These are phyloP conservation scores for Mucor lusitanicus DNA, from an alignment of 371 early-diverging fungal genomes.

Conservation along the genomic window DNA sequence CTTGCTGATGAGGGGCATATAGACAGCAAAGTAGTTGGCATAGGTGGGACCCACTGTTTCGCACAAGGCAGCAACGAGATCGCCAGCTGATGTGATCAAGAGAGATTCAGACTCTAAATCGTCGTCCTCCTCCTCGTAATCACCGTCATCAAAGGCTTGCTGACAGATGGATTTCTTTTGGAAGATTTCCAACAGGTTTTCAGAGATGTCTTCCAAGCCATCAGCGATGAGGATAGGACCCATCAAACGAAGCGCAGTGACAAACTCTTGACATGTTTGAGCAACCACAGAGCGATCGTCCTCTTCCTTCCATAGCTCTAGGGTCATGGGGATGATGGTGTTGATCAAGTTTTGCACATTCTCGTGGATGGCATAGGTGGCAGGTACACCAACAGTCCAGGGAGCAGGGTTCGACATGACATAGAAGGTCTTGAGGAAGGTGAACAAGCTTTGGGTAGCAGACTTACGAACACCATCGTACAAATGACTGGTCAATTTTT, in stretches of 20 bases:
- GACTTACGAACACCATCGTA: slow-evolving; percentile 83
- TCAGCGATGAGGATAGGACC: slow-evolving; percentile 82
- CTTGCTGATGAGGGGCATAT: slow-evolving; percentile 73
- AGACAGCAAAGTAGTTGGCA: slow-evolving; percentile 65
- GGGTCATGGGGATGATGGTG: slow-evolving; percentile 65
- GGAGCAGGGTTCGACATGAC: slow-evolving; percentile 58
- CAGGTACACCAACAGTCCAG: slow-evolving; percentile 74
- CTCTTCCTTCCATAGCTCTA: slow-evolving; percentile 79
- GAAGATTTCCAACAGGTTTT: slow-evolving; percentile 65
- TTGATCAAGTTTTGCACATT: slow-evolving; percentile 68
- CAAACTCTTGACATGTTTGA: slow-evolving; percentile 74
- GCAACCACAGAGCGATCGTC: slow-evolving; percentile 78
- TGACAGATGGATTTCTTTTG: slow-evolving; percentile 83
- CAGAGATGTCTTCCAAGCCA: slow-evolving; percentile 52
- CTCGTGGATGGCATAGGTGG: slow-evolving; percentile 65
- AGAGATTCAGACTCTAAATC: slow-evolving; percentile 81
- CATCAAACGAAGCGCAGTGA: slow-evolving; percentile 68
- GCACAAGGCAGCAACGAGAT: slow-evolving; percentile 79
- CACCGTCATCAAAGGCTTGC: slow-evolving; percentile 67
- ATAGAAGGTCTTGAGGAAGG: slow-evolving; percentile 73
- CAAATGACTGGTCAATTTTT: slow-evolving; percentile 66
- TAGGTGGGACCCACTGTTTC: slow-evolving; percentile 73
- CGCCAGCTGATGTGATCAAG: slow-evolving; percentile 77
- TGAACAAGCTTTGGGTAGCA: slow-evolving; percentile 65
- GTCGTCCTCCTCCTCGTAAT: slow-evolving; percentile 72